phyloP scores from a whole-genome alignment of 345 rosid genomes.

The Eucalyptus dawsonii region DNA sequence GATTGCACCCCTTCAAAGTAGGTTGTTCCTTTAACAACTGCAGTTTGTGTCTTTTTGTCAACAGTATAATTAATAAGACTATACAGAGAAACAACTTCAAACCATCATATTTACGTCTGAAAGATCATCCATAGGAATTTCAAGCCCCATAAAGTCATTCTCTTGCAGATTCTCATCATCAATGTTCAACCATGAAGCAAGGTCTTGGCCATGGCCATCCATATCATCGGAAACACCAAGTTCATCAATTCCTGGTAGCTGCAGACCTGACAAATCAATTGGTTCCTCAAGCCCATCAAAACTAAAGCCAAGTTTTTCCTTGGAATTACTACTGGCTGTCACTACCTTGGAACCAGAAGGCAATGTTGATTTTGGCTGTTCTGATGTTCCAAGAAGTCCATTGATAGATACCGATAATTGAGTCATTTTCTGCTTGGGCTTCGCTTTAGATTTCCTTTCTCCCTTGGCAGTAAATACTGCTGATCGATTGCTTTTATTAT shows the following conservation, averaged over 20 bases:
- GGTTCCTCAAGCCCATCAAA: constrained; percentile 62
- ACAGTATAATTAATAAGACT: constrained; percentile 78
- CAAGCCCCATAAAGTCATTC: constrained; percentile 87
- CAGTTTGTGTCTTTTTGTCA: constrained; percentile 35
- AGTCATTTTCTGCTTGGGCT: constrained; percentile 86
- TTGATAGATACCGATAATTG: constrained; percentile 67
- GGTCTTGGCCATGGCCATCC: constrained; percentile 61
- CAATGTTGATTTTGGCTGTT: constrained; percentile 40
- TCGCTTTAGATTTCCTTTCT: constrained; percentile 76
- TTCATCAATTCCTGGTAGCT: constrained; percentile 54
- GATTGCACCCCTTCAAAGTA: constrained; percentile 27
- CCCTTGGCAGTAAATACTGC: constrained; percentile 60
- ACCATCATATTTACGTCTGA: constrained; percentile 96
- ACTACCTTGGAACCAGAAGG: constrained; percentile 34
- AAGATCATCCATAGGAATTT: constrained; percentile 99
- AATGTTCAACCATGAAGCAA: constrained; percentile 89
- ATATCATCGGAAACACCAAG: constrained; percentile 41
- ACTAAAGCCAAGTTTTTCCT: constrained; percentile 37
- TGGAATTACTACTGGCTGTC: constrained; percentile 29
- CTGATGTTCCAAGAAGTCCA: constrained; percentile 51
- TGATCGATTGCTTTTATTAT: constrained; percentile 72
- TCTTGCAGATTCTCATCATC: constrained; percentile 90
- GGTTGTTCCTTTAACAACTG: constrained; percentile 45
- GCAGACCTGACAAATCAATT: constrained; percentile 57
- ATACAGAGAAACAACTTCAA: constrained; percentile 61